Evolutionary conservation across 345 rosid species (phyloP).

Genomic region (Psidium guajava): DNA sequence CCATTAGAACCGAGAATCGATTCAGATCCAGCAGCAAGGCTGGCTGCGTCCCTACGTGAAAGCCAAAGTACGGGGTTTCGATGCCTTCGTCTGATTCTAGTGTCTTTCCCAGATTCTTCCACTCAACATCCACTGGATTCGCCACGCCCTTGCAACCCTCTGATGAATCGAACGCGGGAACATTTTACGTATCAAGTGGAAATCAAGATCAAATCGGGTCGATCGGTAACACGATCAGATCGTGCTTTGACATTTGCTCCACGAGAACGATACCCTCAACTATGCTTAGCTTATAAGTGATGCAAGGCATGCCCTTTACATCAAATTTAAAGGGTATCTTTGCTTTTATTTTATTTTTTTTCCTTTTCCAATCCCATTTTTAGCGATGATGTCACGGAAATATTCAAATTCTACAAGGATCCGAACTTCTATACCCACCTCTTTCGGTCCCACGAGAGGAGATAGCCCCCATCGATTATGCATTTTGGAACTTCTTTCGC

Average conservation of each 20-base stretch:
- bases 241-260: not conserved
- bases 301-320: not conserved
- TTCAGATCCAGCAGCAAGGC: not conserved
- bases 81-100: not conserved
- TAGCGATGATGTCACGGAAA: not conserved
- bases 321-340: not conserved
- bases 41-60: not conserved
- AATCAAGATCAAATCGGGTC: not conserved
- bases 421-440: not conserved
- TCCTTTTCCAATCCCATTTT: not conserved
- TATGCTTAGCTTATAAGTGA: not conserved
- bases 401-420: not conserved
- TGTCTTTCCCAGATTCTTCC: not conserved
- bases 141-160: not conserved
- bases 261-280: not conserved
- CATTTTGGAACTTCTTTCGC: not conserved
- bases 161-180: not conserved
- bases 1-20: not conserved
- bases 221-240: not conserved
- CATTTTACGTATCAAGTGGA: not conserved
- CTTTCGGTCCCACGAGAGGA: not conserved
- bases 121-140: not conserved
- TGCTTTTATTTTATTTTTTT: not conserved
- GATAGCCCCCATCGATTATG: not conserved
- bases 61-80: not conserved